phyloP scores from a whole-genome alignment of 768 basidiomycete genomes.

The Pulveroboletus ravenelii region DNA sequence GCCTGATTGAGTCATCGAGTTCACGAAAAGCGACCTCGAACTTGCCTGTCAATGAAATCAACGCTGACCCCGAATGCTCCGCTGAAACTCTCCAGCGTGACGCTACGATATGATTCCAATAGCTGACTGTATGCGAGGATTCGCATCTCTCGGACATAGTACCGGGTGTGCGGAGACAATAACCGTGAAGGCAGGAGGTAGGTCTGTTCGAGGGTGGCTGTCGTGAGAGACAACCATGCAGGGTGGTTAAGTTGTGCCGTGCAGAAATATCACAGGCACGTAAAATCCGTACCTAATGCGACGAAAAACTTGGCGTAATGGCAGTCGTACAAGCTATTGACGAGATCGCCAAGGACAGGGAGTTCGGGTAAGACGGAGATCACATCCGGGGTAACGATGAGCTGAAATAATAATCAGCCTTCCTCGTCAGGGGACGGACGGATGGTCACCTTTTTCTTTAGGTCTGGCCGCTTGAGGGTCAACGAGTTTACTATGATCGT shows the following conservation, averaged over 20 bases:
- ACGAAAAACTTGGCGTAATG: conserved; percentile 94
- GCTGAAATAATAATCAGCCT: conserved; percentile 39
- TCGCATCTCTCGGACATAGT: conserved; percentile 93
- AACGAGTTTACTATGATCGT: conserved; percentile 76
- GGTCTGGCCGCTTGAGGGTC: conserved; percentile 71
- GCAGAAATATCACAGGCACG: not conserved
- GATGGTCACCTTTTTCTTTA: conserved; percentile 78
- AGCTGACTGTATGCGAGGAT: conserved; percentile 90
- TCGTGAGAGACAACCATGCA: not conserved
- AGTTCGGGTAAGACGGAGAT: conserved; percentile 78
- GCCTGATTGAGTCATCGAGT: not conserved
- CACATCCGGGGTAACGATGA: conserved; percentile 85
- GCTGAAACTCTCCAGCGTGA: conserved; percentile 84
- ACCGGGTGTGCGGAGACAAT: conserved; percentile 81
- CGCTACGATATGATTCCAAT: conserved; percentile 83
- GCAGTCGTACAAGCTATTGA: conserved; percentile 85
- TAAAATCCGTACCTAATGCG: conserved; percentile 60
- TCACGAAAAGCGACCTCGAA: conserved; percentile 12
- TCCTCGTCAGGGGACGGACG: not conserved
- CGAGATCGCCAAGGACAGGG: conserved; percentile 76
- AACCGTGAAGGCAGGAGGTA: conserved; percentile 85
- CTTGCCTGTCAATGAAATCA: conserved; percentile 83
- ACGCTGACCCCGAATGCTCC: conserved; percentile 86
- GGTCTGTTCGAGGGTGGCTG: conserved; percentile 84
- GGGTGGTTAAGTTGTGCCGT: conserved; percentile 1